Evolutionary conservation across 23 red algal species (phyloP).

Genomic region (Gracilaria domingensis): DNA sequence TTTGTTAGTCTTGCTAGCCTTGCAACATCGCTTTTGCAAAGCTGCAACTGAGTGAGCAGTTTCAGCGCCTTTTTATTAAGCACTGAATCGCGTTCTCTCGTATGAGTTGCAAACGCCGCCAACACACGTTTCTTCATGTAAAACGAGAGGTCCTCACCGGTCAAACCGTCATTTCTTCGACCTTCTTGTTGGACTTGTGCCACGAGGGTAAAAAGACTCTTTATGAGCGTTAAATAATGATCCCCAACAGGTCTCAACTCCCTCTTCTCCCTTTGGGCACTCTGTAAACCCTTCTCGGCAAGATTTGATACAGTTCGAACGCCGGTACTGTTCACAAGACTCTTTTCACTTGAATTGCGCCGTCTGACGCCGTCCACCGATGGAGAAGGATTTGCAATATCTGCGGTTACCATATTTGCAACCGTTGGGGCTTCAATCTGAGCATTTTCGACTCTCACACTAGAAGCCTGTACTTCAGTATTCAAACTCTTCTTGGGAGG

Average conservation of each 20-base stretch:
- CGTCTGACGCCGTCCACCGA: not conserved
- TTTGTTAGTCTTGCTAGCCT: not conserved
- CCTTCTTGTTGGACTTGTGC: not conserved
- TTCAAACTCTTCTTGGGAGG: not conserved
- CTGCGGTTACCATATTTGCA: not conserved
- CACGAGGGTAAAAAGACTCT: not conserved
- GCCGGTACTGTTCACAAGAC: not conserved
- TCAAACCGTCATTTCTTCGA: not conserved
- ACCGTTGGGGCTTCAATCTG: not conserved
- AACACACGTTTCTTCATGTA: constrained; percentile 1
- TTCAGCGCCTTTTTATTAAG: not conserved
- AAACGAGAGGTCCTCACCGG: not conserved
- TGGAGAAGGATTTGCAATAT: not conserved
- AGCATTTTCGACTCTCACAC: not conserved
- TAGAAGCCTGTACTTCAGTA: not conserved
- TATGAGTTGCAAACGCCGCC: not conserved
- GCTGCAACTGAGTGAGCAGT: not conserved
- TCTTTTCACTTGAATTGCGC: not conserved
- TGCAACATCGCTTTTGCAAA: not conserved
- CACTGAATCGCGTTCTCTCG: not conserved
- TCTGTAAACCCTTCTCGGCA: not conserved
- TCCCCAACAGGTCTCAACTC: not conserved
- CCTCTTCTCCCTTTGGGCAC: not conserved
- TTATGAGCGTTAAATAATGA: not conserved
- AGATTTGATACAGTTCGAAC: not conserved